A percentile compares a stretch with the other conserved stretches of the same genome.
Conservation (phyloP, 352 stramenopile species). For the Pythium grandisporangium region DNA sequence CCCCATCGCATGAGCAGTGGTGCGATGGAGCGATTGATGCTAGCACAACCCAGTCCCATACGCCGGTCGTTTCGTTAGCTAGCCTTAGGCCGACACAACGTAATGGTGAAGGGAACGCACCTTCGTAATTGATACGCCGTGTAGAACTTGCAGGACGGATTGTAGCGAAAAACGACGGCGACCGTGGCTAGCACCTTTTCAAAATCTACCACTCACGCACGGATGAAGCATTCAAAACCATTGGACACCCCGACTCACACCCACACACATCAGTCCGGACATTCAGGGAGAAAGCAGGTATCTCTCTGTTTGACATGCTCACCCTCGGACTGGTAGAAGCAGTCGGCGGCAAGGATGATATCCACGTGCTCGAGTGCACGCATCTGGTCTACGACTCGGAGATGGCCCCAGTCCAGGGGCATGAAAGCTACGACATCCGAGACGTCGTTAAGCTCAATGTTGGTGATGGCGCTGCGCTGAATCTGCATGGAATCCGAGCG, state of each 20-base stretch:
- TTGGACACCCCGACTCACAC: no score
- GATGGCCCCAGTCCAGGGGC: conserved; percentile 35
- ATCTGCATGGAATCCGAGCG: conserved; percentile 34
- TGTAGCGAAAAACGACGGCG: conserved; percentile 50
- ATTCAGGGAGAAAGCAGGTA: no score
- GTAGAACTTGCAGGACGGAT: conserved; percentile 27
- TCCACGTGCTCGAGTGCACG: conserved; percentile 24
- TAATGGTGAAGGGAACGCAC: no score
- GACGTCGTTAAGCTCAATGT: conserved; percentile 41
- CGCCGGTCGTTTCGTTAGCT: not conserved
- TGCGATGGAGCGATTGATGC: conserved; percentile 49
- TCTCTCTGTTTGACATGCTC: no score
- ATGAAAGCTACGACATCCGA: conserved; percentile 22
- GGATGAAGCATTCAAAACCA: no score
- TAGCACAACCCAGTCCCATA: conserved; percentile 1
- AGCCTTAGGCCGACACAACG: not conserved
- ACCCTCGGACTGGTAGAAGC: conserved; percentile 66
- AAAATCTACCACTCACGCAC: conserved; percentile 33
- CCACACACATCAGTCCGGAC: not conserved
- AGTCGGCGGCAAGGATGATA: conserved; percentile 50
- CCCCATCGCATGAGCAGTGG: conserved; percentile 38
- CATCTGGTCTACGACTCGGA: conserved; percentile 17
- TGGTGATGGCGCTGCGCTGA: conserved; percentile 34
- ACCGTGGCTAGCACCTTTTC: conserved; percentile 60
- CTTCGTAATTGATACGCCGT: conserved; percentile 63